Percentiles rank a stretch among this genome's conserved stretches.
Evolutionary conservation across 495 filamentous ascomycete genomes (phyloP).

Genomic region (Sphaerosporella brunnea): DNA sequence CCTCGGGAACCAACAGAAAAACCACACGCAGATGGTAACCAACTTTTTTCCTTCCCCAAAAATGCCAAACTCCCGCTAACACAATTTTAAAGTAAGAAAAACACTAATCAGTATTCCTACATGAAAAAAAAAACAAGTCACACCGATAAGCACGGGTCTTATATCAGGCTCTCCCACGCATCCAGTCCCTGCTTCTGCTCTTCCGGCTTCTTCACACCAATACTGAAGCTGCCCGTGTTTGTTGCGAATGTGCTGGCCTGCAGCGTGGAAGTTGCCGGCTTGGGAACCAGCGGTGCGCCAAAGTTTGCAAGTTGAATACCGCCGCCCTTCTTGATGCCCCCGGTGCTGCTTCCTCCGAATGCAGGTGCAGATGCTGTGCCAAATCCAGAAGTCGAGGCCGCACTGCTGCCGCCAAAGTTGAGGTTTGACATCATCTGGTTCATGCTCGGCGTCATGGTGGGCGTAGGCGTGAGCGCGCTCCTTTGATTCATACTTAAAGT

Average conservation of each 20-base stretch:
- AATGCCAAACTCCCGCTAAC: constrained; percentile 3
- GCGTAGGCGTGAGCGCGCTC: no score
- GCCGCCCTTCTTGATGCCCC: background rate
- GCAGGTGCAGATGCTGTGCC: no score
- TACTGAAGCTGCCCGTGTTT: background rate
- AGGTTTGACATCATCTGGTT: background rate
- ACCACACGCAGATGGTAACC: no score
- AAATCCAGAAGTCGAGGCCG: background rate
- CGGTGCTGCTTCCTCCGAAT: background rate
- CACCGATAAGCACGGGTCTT: no score
- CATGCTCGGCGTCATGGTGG: background rate
- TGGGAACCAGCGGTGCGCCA: background rate
- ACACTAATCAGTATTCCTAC: background rate
- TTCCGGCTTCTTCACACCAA: constrained; percentile 21
- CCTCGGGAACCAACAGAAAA: no score
- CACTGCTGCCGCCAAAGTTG: background rate
- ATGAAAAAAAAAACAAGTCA: no score
- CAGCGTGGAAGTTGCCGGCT: no score
- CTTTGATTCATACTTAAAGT: no score
- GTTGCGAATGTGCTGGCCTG: no score
- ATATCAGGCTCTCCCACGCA: constrained; percentile 67
- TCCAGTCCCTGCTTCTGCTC: constrained; percentile 47
- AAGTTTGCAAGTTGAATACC: constrained; percentile 1
- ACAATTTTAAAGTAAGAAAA: background rate
- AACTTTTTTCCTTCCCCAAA: no score